Conservation (phyloP, 208 protist genomes). For the Kentomonas sorsogonicus region DNA sequence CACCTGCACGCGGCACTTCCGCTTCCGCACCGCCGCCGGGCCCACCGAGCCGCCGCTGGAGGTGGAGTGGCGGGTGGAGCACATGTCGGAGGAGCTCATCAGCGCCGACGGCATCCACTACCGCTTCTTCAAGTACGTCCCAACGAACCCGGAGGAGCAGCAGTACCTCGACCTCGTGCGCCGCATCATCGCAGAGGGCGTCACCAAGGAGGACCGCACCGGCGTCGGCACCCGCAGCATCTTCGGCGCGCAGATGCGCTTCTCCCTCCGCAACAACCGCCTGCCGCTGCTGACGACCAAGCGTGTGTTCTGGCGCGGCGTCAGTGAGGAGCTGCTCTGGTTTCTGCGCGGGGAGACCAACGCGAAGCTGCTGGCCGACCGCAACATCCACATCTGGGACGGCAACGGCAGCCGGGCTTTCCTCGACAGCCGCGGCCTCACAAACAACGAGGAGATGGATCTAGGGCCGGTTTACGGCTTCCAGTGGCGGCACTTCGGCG, state of each 20-base stretch:
- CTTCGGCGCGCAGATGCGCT: constrained; percentile 97
- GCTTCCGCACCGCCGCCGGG: constrained; percentile 31
- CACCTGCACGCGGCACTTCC: constrained; percentile 57
- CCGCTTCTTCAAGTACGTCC: constrained; percentile 73
- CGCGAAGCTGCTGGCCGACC: constrained; percentile 87
- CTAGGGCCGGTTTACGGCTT: constrained; percentile 98
- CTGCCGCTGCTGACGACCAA: constrained; percentile 98
- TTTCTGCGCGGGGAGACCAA: constrained; percentile 96
- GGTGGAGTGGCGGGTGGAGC: constrained; percentile 41
- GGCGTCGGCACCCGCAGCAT: constrained; percentile 93
- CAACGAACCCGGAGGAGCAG: constrained; percentile 81
- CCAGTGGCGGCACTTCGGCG: constrained; percentile 99
- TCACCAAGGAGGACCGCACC: constrained; percentile 92
- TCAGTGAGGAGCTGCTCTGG: constrained; percentile 98
- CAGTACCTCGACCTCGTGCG: constrained; percentile 92
- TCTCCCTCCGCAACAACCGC: constrained; percentile 87
- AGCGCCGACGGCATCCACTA: constrained; percentile 35
- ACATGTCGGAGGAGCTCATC: constrained; percentile 17
- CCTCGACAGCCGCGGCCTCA: constrained; percentile 92
- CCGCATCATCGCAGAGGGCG: constrained; percentile 68
- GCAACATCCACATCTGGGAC: constrained; percentile 97
- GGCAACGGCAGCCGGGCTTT: constrained; percentile 96
- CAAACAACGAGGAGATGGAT: constrained; percentile 92
- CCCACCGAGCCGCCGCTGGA: background rate
- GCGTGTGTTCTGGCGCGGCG: constrained; percentile 97